Percentiles rank a stretch among this genome's conserved stretches.
phyloP scores from a whole-genome alignment of 129 eudicot species.

The Tanacetum coccineum region DNA sequence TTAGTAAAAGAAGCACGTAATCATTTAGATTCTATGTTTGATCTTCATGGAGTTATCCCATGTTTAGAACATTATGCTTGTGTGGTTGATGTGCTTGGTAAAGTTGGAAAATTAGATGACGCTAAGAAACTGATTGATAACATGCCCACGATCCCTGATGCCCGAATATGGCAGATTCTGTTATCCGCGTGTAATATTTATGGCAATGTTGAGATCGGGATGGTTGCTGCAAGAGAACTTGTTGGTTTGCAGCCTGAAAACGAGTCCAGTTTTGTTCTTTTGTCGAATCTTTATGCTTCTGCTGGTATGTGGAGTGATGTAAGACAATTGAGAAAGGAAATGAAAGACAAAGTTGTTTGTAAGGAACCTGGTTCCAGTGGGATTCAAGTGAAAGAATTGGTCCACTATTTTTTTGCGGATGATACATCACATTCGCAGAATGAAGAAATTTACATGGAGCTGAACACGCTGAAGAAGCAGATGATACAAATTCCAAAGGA shows the following conservation, averaged over 20 bases:
- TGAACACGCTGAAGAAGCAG: conserved; percentile 29
- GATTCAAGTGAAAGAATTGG: conserved; percentile 40
- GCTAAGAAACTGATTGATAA: conserved; percentile 39
- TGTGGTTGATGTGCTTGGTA: conserved; percentile 44
- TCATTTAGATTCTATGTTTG: conserved; percentile 39
- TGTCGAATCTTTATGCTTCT: conserved; percentile 44
- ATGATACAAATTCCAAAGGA: conserved; percentile 30
- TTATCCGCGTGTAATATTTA: conserved; percentile 37
- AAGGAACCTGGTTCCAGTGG: conserved; percentile 55
- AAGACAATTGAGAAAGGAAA: conserved; percentile 34
- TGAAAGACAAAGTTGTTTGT: conserved; percentile 40
- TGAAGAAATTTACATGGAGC: conserved; percentile 27
- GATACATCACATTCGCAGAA: conserved; percentile 34
- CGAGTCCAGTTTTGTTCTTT: conserved; percentile 42
- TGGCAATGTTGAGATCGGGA: conserved; percentile 37
- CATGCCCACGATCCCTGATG: conserved; percentile 42
- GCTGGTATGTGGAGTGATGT: conserved; percentile 45
- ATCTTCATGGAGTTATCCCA: conserved; percentile 40
- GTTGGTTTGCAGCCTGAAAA: conserved; percentile 45
- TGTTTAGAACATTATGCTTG: conserved; percentile 50
- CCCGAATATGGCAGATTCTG: conserved; percentile 46
- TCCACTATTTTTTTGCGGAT: conserved; percentile 31
- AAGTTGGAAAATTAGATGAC: conserved; percentile 44
- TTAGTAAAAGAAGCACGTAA: conserved; percentile 37
- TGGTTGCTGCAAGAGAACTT: conserved; percentile 42